Base-by-base conservation (phyloP, 2,329 filamentous ascomycete species). In the Phoma sp. region DNA sequence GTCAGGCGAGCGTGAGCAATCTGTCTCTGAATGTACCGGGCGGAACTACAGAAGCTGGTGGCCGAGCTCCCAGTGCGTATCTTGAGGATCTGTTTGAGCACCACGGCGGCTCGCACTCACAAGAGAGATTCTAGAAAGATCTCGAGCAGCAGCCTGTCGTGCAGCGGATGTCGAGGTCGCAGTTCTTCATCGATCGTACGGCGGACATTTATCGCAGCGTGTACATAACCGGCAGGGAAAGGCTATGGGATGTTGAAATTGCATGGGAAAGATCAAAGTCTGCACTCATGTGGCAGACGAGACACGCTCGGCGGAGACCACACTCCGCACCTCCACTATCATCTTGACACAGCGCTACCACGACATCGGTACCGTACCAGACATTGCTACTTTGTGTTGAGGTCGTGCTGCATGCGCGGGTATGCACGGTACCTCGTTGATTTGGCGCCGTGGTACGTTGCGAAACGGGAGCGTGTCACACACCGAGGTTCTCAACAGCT, bases 41-140 rank as follows among this genome's bases (percentile, higher is more conserved):
- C 5, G 72, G 71, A 21, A 66, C 67, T 21, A 63, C 45, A 32
- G 68, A 62, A 3, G 81, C 86, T 12, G 88, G 86, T 47, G 86
- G 87, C 51, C 83, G 93, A 52, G 89, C 92, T 14, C 93, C 93
- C 0, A 96, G 91, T 73, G 91, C 92, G 15, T 96, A 92, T 72
- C 80, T 98, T 32, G 93, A 98, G 55, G 92, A 97, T 73, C 76
- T 98, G 42, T 88, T 97, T 57, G 91, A 92, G 68, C 90, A 90
- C 59, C 88, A 92, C 67, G 78, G 77, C 18, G 47, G 33, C 15
- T 72, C 68, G 43, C 72, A 60, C 11, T 62, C 68, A 28, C 57
- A 65, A 48, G 70, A 72, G 39, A 61, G 72, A 56, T 73, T 67
- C 46, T 73, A 73, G 68, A 47, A 47, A 32, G 42, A 68, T 43